These are phyloP conservation scores for Lactarius akahatsu DNA, from an alignment of 768 basidiomycete genomes.

Conservation along the genomic window DNA sequence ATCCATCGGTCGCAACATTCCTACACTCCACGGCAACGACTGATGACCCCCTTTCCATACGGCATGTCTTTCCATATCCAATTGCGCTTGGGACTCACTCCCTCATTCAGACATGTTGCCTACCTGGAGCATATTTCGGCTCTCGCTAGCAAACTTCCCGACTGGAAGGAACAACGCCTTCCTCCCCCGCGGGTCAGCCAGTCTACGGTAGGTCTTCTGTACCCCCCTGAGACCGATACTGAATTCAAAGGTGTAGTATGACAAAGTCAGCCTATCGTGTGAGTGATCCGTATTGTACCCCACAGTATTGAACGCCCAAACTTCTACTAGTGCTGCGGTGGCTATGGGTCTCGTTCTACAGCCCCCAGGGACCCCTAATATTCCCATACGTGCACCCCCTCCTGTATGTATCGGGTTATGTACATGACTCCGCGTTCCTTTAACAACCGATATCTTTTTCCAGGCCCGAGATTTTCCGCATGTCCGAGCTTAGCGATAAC, in stretches of 20 bases:
- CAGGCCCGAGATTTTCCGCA: conserved; percentile 84
- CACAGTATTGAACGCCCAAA: conserved; percentile 20
- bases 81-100: conserved; percentile 10
- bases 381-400: conserved; percentile 77
- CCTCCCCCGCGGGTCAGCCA: conserved; percentile 85
- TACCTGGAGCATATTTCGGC: conserved; percentile 56
- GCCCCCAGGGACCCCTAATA: conserved; percentile 67
- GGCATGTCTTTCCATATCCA: conserved; percentile 8
- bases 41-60: conserved; percentile 28
- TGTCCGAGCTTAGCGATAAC: conserved; percentile 88
- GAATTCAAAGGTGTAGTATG: conserved; percentile 52
- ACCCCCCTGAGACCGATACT: conserved; percentile 10
- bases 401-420: conserved; percentile 53
- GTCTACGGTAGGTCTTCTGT: conserved; percentile 54
- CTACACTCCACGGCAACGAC: conserved; percentile 15
- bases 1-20: conserved; percentile 23
- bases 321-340: conserved; percentile 63
- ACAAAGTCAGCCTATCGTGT: conserved; percentile 87
- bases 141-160: conserved; percentile 59
- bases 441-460: conserved; percentile 22
- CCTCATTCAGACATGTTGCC: conserved; percentile 45
- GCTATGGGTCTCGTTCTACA: conserved; percentile 77
- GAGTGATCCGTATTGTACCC: conserved; percentile 33
- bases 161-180: conserved; percentile 73
- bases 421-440: conserved; percentile 8